These are phyloP conservation scores for Fusarium longipes DNA, from an alignment of 2,329 filamentous ascomycete species.

Conservation along the genomic window DNA sequence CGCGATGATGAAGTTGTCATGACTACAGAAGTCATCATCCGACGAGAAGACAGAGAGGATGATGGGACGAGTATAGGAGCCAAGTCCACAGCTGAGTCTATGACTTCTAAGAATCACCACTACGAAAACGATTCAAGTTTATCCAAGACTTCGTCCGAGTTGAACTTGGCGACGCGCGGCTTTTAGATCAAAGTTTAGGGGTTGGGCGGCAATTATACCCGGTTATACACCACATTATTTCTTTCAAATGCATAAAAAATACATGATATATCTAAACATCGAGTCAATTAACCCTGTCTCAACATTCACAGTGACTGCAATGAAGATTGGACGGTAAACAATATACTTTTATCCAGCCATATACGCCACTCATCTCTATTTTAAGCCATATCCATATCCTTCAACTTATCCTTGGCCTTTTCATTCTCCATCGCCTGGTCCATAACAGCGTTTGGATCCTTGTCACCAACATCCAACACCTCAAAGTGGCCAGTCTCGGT, in stretches of 20 bases:
- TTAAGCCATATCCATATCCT: constrained; percentile 32
- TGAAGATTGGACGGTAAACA: not conserved
- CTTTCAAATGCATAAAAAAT: too few species aligned
- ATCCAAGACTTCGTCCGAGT: constrained; percentile 45
- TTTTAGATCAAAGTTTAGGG: constrained; percentile 21
- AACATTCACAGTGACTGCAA: too few species aligned
- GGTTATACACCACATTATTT: constrained; percentile 9
- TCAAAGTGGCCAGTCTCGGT: constrained; percentile 29
- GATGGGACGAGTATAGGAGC: constrained; percentile 31
- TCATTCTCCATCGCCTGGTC: constrained; percentile 29
- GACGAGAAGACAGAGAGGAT: constrained; percentile 37
- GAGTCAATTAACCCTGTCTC: too few species aligned
- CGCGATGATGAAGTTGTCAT: constrained; percentile 40
- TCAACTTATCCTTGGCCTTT: constrained; percentile 33
- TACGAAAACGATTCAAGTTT: constrained; percentile 37
- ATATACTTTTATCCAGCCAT: not conserved
- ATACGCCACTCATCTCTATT: not conserved
- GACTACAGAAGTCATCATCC: constrained; percentile 44
- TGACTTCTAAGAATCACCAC: constrained; percentile 6
- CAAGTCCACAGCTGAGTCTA: constrained; percentile 35
- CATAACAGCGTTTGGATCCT: constrained; percentile 37
- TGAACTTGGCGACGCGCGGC: constrained; percentile 41
- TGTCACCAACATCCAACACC: constrained; percentile 36
- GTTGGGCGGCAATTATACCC: too few species aligned
- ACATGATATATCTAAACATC: too few species aligned